These are phyloP conservation scores for Malassezia vespertilionis DNA, from an alignment of 1,284 basidiomycete species.

Conservation along the genomic window DNA sequence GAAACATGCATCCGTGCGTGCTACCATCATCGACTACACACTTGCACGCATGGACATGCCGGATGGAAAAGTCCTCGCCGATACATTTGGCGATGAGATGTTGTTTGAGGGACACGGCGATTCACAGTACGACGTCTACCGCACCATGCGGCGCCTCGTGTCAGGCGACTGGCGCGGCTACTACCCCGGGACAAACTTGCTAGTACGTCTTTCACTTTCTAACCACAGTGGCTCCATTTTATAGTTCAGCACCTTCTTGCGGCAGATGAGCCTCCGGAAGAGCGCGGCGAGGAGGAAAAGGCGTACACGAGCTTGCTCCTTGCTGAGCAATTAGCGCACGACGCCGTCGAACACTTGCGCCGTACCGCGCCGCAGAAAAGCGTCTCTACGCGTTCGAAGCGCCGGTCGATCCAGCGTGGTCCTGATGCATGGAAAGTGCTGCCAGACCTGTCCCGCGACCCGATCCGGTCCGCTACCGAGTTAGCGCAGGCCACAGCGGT, in stretches of 20 bases:
- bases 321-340: conserved; percentile 14
- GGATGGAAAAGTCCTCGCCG: conserved; percentile 22
- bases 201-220: conserved; percentile 55
- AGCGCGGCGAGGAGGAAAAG: background rate
- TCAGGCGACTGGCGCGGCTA: conserved; percentile 61
- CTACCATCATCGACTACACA: conserved; percentile 86
- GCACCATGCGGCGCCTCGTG: conserved; percentile 64
- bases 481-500: background rate
- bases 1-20: conserved; percentile 55
- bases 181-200: conserved; percentile 71
- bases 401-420: conserved; percentile 16
- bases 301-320: conserved; percentile 6
- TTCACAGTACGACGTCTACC: conserved; percentile 87
- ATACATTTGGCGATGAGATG: conserved; percentile 43
- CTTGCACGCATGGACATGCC: conserved; percentile 57
- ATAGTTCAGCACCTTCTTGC: conserved; percentile 59
- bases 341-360: conserved; percentile 7
- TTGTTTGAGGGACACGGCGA: conserved; percentile 61
- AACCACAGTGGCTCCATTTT: conserved; percentile 70
- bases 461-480: conserved; percentile 3
- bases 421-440: conserved; percentile 15
- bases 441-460: background rate
- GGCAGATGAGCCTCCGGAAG: background rate
- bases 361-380: conserved; percentile 6
- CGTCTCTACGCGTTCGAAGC: conserved; percentile 16